Conservation (phyloP, 2,329 filamentous ascomycete species). For the Colletotrichum chlorophyti region DNA sequence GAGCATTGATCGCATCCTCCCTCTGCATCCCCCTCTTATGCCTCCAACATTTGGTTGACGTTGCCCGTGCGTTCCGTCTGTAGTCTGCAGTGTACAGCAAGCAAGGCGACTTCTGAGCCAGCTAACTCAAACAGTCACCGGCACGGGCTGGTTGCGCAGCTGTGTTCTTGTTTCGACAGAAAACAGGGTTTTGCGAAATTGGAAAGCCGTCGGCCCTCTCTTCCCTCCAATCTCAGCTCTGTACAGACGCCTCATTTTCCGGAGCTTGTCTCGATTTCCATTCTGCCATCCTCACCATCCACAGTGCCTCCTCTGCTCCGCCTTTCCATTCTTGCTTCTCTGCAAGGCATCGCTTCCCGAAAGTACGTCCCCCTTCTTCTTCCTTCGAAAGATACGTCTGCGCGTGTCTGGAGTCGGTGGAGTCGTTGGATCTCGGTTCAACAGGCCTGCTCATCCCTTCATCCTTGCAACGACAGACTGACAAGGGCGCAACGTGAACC, state of each 20-base stretch:
- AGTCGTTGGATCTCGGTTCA: constrained; percentile 23
- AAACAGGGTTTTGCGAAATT: constrained; percentile 23
- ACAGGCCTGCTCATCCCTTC: constrained; percentile 14
- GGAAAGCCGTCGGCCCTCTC: constrained; percentile 14
- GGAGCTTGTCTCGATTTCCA: constrained; percentile 12
- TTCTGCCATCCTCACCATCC: constrained; percentile 24
- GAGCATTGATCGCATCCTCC: not conserved
- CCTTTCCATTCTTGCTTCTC: constrained; percentile 8
- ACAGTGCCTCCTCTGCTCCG: constrained; percentile 1
- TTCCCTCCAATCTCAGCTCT: constrained; percentile 20
- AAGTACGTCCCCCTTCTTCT: no score
- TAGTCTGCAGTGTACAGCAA: constrained; percentile 1
- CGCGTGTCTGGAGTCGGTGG: constrained; percentile 23
- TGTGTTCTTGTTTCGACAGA: constrained; percentile 15
- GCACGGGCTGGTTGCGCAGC: constrained; percentile 18
- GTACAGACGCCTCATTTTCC: constrained; percentile 13
- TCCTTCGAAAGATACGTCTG: constrained; percentile 17
- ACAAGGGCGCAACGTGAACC: constrained; percentile 14
- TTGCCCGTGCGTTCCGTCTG: constrained; percentile 25
- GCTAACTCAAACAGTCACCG: constrained; percentile 5
- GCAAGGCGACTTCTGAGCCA: no score
- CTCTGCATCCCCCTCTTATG: not conserved
- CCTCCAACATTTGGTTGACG: constrained; percentile 3
- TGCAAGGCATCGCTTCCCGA: constrained; percentile 3
- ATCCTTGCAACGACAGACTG: constrained; percentile 18